Evolutionary conservation across 768 basidiomycete species (phyloP).

Genomic region (Tylopilus felleus): DNA sequence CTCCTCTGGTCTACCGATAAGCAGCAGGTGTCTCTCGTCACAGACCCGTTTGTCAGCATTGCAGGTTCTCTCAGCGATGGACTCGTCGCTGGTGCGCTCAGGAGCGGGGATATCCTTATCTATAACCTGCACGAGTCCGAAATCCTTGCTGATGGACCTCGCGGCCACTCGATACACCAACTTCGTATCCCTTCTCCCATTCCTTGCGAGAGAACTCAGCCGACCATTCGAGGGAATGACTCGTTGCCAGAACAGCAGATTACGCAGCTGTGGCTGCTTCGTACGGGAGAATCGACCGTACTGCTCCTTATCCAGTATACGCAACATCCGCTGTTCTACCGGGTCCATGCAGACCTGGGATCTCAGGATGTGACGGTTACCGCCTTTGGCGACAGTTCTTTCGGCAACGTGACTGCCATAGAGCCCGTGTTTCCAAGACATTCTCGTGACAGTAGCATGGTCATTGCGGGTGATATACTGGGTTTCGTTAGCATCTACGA

Average conservation of each 20-base stretch:
- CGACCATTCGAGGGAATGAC: not conserved
- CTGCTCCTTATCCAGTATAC: constrained; percentile 50
- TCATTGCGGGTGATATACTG: constrained; percentile 62
- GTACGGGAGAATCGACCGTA: constrained; percentile 2
- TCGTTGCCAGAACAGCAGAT: constrained; percentile 6
- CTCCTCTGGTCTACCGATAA: constrained; percentile 63
- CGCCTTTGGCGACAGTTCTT: constrained; percentile 49
- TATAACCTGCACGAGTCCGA: constrained; percentile 46
- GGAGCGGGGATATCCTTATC: constrained; percentile 56
- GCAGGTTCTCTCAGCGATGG: constrained; percentile 42
- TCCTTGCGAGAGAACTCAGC: constrained; percentile 8
- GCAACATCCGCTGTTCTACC: constrained; percentile 51
- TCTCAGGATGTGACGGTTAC: constrained; percentile 32
- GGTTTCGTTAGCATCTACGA: constrained; percentile 64
- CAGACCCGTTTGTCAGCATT: constrained; percentile 53
- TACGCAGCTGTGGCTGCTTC: constrained; percentile 16
- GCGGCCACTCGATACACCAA: constrained; percentile 22
- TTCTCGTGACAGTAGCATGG: constrained; percentile 44
- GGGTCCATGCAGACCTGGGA: constrained; percentile 38
- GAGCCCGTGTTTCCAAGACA: constrained; percentile 42
- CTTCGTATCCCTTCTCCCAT: constrained; percentile 39
- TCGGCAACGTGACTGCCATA: constrained; percentile 50
- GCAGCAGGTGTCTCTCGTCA: constrained; percentile 32
- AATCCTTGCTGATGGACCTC: constrained; percentile 5
- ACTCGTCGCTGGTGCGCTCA: constrained; percentile 47